Percentiles rank a stretch among this genome's conserved stretches.
These are phyloP conservation scores for Pilaira anomala DNA, from an alignment of 192 early-diverging fungal genomes.

Conservation along the genomic window DNA sequence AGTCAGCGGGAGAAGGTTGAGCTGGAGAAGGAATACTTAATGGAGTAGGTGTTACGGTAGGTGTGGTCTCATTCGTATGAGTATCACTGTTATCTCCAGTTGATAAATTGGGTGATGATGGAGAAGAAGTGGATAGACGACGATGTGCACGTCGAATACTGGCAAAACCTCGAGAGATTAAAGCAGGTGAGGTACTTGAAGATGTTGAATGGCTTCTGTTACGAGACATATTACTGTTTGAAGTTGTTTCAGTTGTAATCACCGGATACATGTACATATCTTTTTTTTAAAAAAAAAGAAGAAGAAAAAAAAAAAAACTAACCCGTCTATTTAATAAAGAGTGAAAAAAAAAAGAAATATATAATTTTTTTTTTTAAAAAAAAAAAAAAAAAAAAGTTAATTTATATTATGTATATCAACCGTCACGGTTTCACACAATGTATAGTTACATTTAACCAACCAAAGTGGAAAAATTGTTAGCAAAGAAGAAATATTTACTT, in stretches of 20 bases:
- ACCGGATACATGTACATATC: background rate
- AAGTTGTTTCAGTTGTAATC: background rate
- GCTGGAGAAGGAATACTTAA: background rate
- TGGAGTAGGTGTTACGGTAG: background rate
- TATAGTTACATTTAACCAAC: too few species aligned
- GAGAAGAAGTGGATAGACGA: constrained; percentile 1
- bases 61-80: background rate
- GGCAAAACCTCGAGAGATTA: constrained; percentile 15
- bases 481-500: too few species aligned
- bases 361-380: background rate
- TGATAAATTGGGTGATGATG: background rate
- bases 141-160: constrained; percentile 11
- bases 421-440: too few species aligned
- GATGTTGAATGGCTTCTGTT: constrained; percentile 1
- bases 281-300: background rate
- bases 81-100: background rate
- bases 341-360: background rate
- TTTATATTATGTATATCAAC: too few species aligned
- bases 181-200: constrained; percentile 3
- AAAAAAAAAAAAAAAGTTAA: background rate
- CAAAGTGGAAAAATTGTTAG: too few species aligned
- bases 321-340: too few species aligned
- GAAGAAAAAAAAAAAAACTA: background rate
- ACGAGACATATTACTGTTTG: constrained; percentile 6
- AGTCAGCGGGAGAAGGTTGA: background rate